Evolutionary conservation across 805 yeast genomes (phyloP).

Genomic region (Candida nitratophila): DNA sequence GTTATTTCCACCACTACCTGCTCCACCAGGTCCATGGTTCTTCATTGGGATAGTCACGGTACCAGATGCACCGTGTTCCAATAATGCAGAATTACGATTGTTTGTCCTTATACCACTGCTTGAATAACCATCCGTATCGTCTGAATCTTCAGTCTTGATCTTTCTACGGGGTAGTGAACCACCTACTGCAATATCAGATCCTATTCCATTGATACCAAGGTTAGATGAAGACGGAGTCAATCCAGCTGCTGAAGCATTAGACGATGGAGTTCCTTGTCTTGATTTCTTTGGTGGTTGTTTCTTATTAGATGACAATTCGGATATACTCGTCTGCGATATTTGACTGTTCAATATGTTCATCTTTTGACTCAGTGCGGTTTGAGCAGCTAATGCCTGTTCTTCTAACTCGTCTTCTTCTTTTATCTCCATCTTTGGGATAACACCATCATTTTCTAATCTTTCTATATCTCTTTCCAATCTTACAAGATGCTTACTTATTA

Average conservation of each 20-base stretch:
- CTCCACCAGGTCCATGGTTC: background rate
- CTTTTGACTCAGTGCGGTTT: background rate
- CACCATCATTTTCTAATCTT: constrained; percentile 73
- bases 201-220: background rate
- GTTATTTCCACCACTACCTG: constrained; percentile 9
- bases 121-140: constrained; percentile 15
- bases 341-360: background rate
- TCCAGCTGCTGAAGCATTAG: background rate
- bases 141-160: constrained; percentile 12
- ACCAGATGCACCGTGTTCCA: constrained; percentile 21
- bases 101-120: background rate
- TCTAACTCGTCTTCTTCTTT: constrained; percentile 8
- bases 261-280: constrained; percentile 14
- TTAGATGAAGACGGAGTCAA: constrained; percentile 6
- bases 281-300: constrained; percentile 10
- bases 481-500: constrained; percentile 67
- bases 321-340: constrained; percentile 4
- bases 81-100: background rate
- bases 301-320: constrained; percentile 7
- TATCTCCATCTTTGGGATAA: constrained; percentile 47
- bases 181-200: background rate
- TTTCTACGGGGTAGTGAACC: constrained; percentile 4
- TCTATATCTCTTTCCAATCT: constrained; percentile 71
- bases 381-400: too few relatives aligned
- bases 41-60: constrained; percentile 17